Evolutionary conservation across 2,329 filamentous ascomycete species (phyloP).

Genomic region (Ophiostoma perfectum): DNA sequence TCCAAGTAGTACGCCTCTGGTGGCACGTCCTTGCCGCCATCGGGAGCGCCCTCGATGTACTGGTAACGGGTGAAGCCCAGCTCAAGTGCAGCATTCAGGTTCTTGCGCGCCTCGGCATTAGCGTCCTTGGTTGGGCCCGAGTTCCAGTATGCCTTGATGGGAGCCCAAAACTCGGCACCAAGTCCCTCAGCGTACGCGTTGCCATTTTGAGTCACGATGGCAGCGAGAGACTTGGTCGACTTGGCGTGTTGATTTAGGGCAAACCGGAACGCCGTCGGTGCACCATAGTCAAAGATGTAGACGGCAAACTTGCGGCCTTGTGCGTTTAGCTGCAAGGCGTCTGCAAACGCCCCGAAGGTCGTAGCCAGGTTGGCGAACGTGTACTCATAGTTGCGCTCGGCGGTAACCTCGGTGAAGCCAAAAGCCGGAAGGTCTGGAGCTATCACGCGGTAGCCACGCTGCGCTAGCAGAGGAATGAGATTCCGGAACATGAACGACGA

Average conservation of each 20-base stretch:
- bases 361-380: slow-evolving; percentile 48
- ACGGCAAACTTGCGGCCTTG: slow-evolving; percentile 41
- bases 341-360: slow-evolving; percentile 46
- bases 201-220: slow-evolving; percentile 55
- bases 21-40: slow-evolving; percentile 33
- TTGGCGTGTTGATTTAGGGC: slow-evolving; percentile 43
- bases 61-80: slow-evolving; percentile 40
- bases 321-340: slow-evolving; percentile 38
- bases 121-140: slow-evolving; percentile 31
- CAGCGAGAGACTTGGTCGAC: slow-evolving; percentile 33
- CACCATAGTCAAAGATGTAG: slow-evolving; percentile 61
- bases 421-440: slow-evolving; percentile 57
- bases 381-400: slow-evolving; percentile 42
- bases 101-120: slow-evolving; percentile 30
- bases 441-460: slow-evolving; percentile 39
- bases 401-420: slow-evolving; percentile 49
- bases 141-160: slow-evolving; percentile 43
- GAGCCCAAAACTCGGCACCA: slow-evolving; percentile 45
- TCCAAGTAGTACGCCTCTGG: slow-evolving; percentile 49
- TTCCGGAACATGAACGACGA: slow-evolving; percentile 43
- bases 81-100: slow-evolving; percentile 35
- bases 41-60: slow-evolving; percentile 39
- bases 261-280: slow-evolving; percentile 49
- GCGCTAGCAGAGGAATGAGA: slow-evolving; percentile 39
- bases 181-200: slow-evolving; percentile 57